Conservation (phyloP, 352 stramenopile species). For the Phytophthora agathidicida region DNA sequence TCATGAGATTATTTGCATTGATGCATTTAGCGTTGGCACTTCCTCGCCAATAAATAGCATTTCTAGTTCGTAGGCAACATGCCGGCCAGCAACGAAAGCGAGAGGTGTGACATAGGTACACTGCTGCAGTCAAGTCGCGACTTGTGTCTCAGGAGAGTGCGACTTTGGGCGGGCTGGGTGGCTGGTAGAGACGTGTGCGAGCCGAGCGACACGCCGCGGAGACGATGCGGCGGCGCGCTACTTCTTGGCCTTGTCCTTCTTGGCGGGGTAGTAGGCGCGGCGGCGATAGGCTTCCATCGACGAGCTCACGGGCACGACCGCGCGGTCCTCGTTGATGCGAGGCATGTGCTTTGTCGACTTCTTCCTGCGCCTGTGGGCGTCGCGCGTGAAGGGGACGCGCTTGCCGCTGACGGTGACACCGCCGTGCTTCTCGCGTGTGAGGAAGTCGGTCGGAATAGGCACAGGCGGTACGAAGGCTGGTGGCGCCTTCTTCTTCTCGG, state of each 20-base stretch:
- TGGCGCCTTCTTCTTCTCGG: slow-evolving; percentile 17
- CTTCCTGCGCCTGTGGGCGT: slow-evolving; percentile 33
- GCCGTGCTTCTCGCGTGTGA: slow-evolving; percentile 39
- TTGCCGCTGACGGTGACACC: slow-evolving; percentile 45
- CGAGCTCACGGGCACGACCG: slow-evolving; percentile 23
- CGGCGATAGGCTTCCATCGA: slow-evolving; percentile 44
- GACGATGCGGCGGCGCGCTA: slow-evolving; percentile 11
- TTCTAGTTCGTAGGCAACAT: slow-evolving; percentile 25
- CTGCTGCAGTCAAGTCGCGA: slow-evolving; percentile 6
- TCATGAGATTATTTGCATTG: too few species aligned
- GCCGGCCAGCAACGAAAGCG: too few species aligned
- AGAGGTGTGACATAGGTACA: not conserved
- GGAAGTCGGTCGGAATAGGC: slow-evolving; percentile 37
- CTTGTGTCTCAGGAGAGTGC: slow-evolving; percentile 17
- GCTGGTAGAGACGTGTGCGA: slow-evolving; percentile 4
- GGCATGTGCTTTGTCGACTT: slow-evolving; percentile 28
- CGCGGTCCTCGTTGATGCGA: slow-evolving; percentile 37
- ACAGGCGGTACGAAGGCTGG: slow-evolving; percentile 20
- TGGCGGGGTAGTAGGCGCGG: slow-evolving; percentile 43
- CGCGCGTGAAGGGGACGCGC: slow-evolving; percentile 45
- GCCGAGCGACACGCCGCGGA: slow-evolving; percentile 1
- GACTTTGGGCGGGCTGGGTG: too few species aligned
- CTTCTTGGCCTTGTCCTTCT: slow-evolving; percentile 45
- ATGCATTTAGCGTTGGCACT: slow-evolving; percentile 29
- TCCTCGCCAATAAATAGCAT: slow-evolving; percentile 31